Evolutionary conservation across 1,284 basidiomycete genomes (phyloP).

Genomic region (Xerocomus amazonicus): DNA sequence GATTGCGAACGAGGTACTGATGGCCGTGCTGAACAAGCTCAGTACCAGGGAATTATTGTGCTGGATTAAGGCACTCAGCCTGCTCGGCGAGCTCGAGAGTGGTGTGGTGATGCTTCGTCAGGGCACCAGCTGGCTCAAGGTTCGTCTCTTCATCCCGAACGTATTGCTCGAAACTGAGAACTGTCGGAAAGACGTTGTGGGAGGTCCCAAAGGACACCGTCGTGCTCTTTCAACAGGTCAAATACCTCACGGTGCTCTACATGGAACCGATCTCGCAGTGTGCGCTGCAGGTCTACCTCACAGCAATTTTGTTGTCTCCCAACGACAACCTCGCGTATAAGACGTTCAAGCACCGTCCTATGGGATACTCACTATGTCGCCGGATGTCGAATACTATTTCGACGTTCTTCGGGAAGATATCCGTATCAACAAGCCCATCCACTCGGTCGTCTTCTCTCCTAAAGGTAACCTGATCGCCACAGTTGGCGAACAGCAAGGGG

Average conservation of each 20-base stretch:
- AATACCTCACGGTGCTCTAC: slow-evolving; percentile 19
- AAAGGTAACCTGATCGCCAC: slow-evolving; percentile 13
- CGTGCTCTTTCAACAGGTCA: slow-evolving; percentile 12
- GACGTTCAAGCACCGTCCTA: slow-evolving; percentile 13
- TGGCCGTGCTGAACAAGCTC: slow-evolving; percentile 7
- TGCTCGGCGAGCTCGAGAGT: slow-evolving; percentile 20
- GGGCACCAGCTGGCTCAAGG: slow-evolving; percentile 21
- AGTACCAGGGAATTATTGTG: slow-evolving; percentile 14
- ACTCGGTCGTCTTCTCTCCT: slow-evolving; percentile 22
- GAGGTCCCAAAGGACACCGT: slow-evolving; percentile 5
- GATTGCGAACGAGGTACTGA: slow-evolving; percentile 1
- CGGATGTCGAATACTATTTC: background rate
- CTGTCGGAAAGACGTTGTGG: slow-evolving; percentile 8
- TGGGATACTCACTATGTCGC: background rate
- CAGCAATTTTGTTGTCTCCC: slow-evolving; percentile 7
- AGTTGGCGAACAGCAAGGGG: slow-evolving; percentile 13
- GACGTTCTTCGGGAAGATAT: slow-evolving; percentile 1
- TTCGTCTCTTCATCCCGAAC: background rate
- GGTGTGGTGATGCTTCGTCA: slow-evolving; percentile 21
- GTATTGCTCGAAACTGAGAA: background rate
- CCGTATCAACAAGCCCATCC: slow-evolving; percentile 5
- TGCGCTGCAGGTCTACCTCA: slow-evolving; percentile 21
- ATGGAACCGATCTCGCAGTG: slow-evolving; percentile 23
- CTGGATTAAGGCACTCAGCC: slow-evolving; percentile 23
- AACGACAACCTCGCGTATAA: slow-evolving; percentile 1